Evolutionary conservation across 2,329 filamentous ascomycete species (phyloP).

Genomic region (Aspergillus texensis): DNA sequence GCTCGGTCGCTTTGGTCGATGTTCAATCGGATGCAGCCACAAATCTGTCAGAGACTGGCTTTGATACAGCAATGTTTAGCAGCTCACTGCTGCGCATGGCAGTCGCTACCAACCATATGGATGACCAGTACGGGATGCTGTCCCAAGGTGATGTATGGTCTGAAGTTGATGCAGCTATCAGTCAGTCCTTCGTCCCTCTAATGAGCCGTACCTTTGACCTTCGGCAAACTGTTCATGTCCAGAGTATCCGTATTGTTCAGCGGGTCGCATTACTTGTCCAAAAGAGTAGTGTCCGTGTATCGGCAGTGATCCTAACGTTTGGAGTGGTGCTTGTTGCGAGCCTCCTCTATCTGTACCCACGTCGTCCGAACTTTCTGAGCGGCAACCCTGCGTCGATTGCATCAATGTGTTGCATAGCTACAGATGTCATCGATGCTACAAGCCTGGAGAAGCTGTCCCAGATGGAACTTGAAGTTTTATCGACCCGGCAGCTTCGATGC

Average conservation of each 20-base stretch:
- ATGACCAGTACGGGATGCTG: not conserved
- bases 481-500: slow-evolving; percentile 6
- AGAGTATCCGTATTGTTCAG: slow-evolving; percentile 7
- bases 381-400: slow-evolving; percentile 12
- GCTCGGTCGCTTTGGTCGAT: slow-evolving; percentile 4
- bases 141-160: not conserved
- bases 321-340: not conserved
- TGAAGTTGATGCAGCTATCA: not conserved
- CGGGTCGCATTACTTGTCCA: slow-evolving; percentile 7
- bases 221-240: slow-evolving; percentile 3
- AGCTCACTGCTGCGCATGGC: slow-evolving; percentile 4
- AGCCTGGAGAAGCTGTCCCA: slow-evolving; percentile 2
- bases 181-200: slow-evolving; percentile 9
- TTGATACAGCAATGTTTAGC: slow-evolving; percentile 8
- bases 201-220: slow-evolving; percentile 12
- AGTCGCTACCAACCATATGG: not conserved
- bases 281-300: not conserved
- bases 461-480: slow-evolving; percentile 3
- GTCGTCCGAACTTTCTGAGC: slow-evolving; percentile 6
- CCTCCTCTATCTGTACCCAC: slow-evolving; percentile 9
- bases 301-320: slow-evolving; percentile 4
- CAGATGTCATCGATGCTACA: slow-evolving; percentile 7
- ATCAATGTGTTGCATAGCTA: slow-evolving; percentile 11
- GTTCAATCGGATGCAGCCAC: not conserved
- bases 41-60: not conserved